A percentile compares a stretch with the other conserved stretches of the same genome.
phyloP scores from a whole-genome alignment of 345 rosid genomes.

The Trapa bicornis region DNA sequence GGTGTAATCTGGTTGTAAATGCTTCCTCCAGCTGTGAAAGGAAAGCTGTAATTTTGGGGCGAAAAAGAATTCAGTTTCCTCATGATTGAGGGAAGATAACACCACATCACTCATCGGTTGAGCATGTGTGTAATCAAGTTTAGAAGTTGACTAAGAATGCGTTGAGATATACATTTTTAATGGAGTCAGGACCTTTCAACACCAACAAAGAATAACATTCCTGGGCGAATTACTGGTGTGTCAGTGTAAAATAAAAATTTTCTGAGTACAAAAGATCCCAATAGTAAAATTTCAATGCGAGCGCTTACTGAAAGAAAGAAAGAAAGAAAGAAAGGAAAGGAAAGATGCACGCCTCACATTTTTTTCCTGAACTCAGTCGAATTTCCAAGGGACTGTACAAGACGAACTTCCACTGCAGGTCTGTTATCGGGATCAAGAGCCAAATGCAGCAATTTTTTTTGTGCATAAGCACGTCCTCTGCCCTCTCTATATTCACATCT shows the following conservation, averaged over 20 bases:
- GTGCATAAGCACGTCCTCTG: constrained; percentile 91
- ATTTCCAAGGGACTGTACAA: background rate
- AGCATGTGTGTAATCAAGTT: too few relatives aligned
- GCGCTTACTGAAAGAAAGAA: background rate
- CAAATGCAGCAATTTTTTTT: constrained; percentile 37
- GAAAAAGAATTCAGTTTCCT: background rate
- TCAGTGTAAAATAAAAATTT: background rate
- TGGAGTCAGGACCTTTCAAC: background rate
- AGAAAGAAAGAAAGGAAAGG: background rate
- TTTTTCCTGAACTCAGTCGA: background rate
- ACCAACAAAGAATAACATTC: background rate
- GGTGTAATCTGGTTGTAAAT: too few relatives aligned
- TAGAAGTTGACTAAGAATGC: too few relatives aligned
- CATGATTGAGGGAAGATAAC: background rate
- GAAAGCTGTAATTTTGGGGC: too few relatives aligned
- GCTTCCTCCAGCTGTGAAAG: too few relatives aligned
- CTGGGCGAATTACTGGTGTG: background rate
- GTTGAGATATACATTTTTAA: too few relatives aligned
- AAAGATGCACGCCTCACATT: too few relatives aligned
- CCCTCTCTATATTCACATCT: constrained; percentile 94
- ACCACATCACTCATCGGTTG: background rate
- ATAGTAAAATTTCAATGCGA: background rate
- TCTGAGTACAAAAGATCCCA: background rate
- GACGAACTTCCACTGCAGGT: constrained; percentile 43
- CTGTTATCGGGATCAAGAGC: constrained; percentile 41